Evolutionary conservation across 2,329 filamentous ascomycete species (phyloP).

Genomic region (Neopestalotiopsis sp.): DNA sequence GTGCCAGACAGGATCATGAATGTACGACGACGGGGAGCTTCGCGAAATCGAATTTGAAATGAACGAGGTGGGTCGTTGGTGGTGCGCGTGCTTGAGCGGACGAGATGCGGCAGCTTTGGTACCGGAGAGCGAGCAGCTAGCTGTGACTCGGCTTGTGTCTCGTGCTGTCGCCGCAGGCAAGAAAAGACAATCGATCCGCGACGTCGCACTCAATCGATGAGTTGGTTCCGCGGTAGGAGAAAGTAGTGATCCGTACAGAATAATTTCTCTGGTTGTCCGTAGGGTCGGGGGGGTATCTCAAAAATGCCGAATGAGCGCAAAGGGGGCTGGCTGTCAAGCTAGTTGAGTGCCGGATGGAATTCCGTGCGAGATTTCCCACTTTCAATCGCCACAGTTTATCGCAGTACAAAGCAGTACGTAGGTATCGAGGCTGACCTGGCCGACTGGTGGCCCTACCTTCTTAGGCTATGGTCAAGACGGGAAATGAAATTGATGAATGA

Average conservation of each 20-base stretch:
- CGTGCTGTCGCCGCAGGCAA: neutral
- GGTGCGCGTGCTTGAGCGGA: constrained; percentile 1
- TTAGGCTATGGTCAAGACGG: neutral
- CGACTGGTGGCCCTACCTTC: constrained; percentile 1
- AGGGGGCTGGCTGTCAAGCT: constrained; percentile 1
- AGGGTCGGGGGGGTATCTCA: neutral
- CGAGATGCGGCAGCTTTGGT: neutral
- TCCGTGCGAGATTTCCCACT: constrained; percentile 7
- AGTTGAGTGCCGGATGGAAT: neutral
- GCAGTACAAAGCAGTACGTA: neutral
- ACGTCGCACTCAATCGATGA: neutral
- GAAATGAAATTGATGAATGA: constrained; percentile 9
- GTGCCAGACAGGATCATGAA: constrained; percentile 33
- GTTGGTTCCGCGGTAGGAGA: neutral
- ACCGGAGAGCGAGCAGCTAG: neutral
- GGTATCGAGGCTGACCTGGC: neutral
- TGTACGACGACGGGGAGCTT: constrained; percentile 26
- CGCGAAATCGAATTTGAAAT: constrained; percentile 23
- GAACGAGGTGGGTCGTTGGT: constrained; percentile 6
- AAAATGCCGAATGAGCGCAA: neutral
- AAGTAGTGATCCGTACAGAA: neutral
- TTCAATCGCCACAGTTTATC: neutral
- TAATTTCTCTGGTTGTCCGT: neutral
- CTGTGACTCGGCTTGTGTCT: neutral
- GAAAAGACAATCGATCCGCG: neutral